phyloP scores from a whole-genome alignment of 257 asterid genomes.

The Solanum dulcamara region DNA sequence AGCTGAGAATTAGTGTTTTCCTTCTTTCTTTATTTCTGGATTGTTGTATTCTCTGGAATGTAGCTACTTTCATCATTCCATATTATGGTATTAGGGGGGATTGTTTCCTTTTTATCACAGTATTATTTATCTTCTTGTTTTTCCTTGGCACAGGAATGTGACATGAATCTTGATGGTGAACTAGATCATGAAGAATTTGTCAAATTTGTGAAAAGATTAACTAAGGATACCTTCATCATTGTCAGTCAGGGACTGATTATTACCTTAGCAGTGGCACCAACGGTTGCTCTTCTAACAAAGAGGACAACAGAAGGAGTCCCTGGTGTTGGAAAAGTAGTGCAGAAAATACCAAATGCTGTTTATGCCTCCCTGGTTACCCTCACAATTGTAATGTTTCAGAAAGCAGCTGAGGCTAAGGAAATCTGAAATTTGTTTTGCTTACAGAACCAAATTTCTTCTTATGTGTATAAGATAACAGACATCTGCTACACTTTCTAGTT shows the following conservation, averaged over 20 bases:
- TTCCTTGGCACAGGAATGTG: slow-evolving; percentile 42
- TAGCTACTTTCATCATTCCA: background rate
- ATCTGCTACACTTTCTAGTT: background rate
- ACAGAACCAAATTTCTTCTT: background rate
- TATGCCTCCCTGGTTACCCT: slow-evolving; percentile 81
- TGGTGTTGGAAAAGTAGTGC: slow-evolving; percentile 65
- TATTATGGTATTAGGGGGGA: background rate
- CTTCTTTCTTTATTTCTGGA: too few relatives aligned
- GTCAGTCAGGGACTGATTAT: slow-evolving; percentile 71
- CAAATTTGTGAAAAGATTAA: slow-evolving; percentile 41
- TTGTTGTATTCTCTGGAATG: too few relatives aligned
- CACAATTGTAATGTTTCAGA: slow-evolving; percentile 52
- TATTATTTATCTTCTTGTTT: background rate
- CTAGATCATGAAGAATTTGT: slow-evolving; percentile 66
- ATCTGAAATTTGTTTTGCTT: background rate
- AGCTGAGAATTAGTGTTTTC: background rate
- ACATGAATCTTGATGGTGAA: slow-evolving; percentile 71
- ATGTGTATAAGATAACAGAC: background rate
- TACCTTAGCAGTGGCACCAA: slow-evolving; percentile 79
- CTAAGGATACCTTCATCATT: slow-evolving; percentile 55
- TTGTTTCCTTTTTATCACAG: background rate
- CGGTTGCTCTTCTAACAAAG: slow-evolving; percentile 70
- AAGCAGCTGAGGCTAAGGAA: slow-evolving; percentile 27
- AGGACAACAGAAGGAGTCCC: slow-evolving; percentile 84
- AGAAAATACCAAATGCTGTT: slow-evolving; percentile 64